Evolutionary conservation across 2,329 filamentous ascomycete genomes (phyloP).

Genomic region (Bipolaris oryzae): DNA sequence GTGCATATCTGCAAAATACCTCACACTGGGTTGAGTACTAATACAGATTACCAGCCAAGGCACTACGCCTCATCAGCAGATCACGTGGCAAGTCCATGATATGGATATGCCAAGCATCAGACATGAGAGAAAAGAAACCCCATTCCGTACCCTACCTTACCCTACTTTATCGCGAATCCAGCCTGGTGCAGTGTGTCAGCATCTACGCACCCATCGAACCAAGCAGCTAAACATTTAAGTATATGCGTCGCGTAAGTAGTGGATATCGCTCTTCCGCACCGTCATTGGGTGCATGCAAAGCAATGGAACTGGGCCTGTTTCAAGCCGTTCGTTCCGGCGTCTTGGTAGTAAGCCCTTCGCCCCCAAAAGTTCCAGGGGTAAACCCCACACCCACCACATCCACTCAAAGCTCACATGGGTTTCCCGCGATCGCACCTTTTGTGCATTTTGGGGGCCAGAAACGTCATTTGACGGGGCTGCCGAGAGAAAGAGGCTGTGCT

Average conservation of each 20-base stretch:
- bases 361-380: constrained; percentile 8
- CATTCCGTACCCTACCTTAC: background rate
- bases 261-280: background rate
- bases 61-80: no score
- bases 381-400: background rate
- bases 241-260: no score
- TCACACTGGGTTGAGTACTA: no score
- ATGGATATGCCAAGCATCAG: no score
- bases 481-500: constrained; percentile 4
- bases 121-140: no score
- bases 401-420: background rate
- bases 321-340: constrained; percentile 2
- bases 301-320: constrained; percentile 10
- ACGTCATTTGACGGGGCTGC: constrained; percentile 6
- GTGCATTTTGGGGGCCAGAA: background rate
- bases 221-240: no score
- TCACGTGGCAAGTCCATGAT: no score
- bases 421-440: background rate
- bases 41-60: no score
- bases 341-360: constrained; percentile 5
- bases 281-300: constrained; percentile 8
- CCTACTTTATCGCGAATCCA: background rate
- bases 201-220: background rate
- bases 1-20: no score
- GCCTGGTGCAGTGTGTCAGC: background rate